These are phyloP conservation scores for Thielaviopsis punctulata DNA, from an alignment of 2,329 filamentous ascomycete species.

Conservation along the genomic window DNA sequence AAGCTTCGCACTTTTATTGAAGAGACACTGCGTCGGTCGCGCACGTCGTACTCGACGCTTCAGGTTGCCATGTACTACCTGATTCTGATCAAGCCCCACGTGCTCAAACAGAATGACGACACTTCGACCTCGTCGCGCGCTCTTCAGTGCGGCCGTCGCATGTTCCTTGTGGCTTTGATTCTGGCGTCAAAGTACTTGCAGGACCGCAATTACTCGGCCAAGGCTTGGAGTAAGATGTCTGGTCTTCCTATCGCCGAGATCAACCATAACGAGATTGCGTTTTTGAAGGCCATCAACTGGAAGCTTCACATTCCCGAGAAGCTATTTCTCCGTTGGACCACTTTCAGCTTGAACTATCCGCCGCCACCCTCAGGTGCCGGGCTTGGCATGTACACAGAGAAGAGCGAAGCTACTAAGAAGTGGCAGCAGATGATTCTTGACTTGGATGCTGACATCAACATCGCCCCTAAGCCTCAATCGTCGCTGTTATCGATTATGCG, in stretches of 20 bases:
- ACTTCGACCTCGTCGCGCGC: slow-evolving; percentile 58
- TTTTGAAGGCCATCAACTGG: slow-evolving; percentile 81
- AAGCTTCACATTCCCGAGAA: slow-evolving; percentile 83
- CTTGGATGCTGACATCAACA: slow-evolving; percentile 40
- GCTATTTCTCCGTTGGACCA: slow-evolving; percentile 83
- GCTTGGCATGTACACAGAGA: slow-evolving; percentile 14
- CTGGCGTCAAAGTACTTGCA: slow-evolving; percentile 95
- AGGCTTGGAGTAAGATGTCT: slow-evolving; percentile 98
- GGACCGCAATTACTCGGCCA: slow-evolving; percentile 91
- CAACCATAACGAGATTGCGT: slow-evolving; percentile 90
- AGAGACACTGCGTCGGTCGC: slow-evolving; percentile 84
- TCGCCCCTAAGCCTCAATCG: neutral
- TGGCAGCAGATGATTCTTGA: slow-evolving; percentile 42
- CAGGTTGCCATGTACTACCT: slow-evolving; percentile 95
- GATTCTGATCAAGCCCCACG: slow-evolving; percentile 78
- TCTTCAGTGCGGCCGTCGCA: slow-evolving; percentile 86
- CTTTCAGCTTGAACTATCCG: slow-evolving; percentile 74
- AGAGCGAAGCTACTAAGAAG: slow-evolving; percentile 21
- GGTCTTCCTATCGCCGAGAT: slow-evolving; percentile 88
- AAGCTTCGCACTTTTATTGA: slow-evolving; percentile 93
- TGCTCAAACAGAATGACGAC: slow-evolving; percentile 53
- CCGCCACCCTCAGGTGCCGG: slow-evolving; percentile 48
- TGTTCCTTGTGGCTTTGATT: slow-evolving; percentile 91
- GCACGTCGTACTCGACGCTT: slow-evolving; percentile 91
- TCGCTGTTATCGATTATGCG: neutral